Evolutionary conservation across 2,329 filamentous ascomycete species (phyloP), one percentile per base, ranked within the genome.

Genomic region (Neofusicoccum cordaticola): DNA sequence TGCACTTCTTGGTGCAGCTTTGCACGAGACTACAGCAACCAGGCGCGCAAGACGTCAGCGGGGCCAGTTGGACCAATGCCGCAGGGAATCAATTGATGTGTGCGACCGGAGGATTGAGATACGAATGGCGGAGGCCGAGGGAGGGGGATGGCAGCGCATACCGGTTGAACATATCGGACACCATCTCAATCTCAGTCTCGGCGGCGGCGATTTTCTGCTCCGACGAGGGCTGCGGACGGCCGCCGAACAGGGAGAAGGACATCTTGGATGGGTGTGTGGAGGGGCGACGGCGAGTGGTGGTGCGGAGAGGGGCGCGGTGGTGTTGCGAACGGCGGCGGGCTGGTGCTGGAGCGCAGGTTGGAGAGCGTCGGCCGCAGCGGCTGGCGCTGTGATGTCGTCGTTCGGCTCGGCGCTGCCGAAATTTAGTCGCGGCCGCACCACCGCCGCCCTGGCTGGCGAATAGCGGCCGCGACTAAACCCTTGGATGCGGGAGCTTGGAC

Each of bases 111-210:
- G 4, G 34, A 11, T 12, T 42, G 37, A 61, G 27, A 19, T 50
- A 27, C 2, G 37, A 41, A 8, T 41, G 51, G 22, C 13, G 11
- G 22, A 19, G 17, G 13, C 35, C 19, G 17, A 39, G 12, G 19
- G 4, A 19, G 12, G 47, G 52, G 62, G 41, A n/a, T 9, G 6
- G 13, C 12, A 12, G 27, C 27, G 27, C 22, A 67, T 87, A 98
- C 95, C 95, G 91, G 83, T 93, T 94, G 86, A 97, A 96, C 90
- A 98, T 97, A 80, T 97, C 93, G 68, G 93, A 92, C 72, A 97
- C 88, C 85, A 98, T 93, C 82, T 97, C 95, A 81, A 98, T 92
- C 84, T 99, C 96, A 71, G 92, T 90, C 84, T 99, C 94, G 73
- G 96, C 93, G 73, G 92, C 91, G 73, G 92, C 91, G 79, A 99